Percentiles rank a stretch among this genome's conserved stretches.
These are phyloP conservation scores for Agrocybe pediades DNA, from an alignment of 768 basidiomycete genomes.

Conservation along the genomic window DNA sequence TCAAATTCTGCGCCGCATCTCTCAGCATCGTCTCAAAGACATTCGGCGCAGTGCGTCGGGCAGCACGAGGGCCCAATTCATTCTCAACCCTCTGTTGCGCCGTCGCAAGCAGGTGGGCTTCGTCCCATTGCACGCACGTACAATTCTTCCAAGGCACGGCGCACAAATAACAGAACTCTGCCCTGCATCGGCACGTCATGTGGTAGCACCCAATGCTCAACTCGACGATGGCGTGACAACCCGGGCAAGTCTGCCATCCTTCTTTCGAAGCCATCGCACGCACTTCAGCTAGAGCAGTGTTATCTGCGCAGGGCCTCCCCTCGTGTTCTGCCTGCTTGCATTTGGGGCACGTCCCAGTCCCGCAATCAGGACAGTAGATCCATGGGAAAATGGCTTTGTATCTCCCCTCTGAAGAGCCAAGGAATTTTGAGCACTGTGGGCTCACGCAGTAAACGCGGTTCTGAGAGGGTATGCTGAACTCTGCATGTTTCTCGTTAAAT, in stretches of 20 bases:
- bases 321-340: constrained; percentile 54
- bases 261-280: constrained; percentile 43
- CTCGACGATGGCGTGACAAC: constrained; percentile 58
- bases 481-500: constrained; percentile 44
- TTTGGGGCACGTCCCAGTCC: constrained; percentile 37
- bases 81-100: constrained; percentile 49
- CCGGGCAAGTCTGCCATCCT: constrained; percentile 67
- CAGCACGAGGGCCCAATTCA: constrained; percentile 28
- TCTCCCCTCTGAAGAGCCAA: constrained; percentile 42
- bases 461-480: constrained; percentile 43
- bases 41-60: constrained; percentile 26
- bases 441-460: constrained; percentile 55
- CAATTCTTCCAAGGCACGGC: constrained; percentile 65
- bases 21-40: constrained; percentile 31
- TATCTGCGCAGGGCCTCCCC: constrained; percentile 39
- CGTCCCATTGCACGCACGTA: constrained; percentile 65
- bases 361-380: constrained; percentile 44
- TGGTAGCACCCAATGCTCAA: constrained; percentile 61
- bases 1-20: constrained; percentile 36
- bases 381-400: constrained; percentile 6
- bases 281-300: constrained; percentile 42
- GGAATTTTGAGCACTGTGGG: constrained; percentile 53
- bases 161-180: constrained; percentile 69
- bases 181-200: constrained; percentile 60
- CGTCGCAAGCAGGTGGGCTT: constrained; percentile 37